Base-by-base conservation (phyloP, 208 protist genomes). In the Acanthamoeba rhysodes region DNA sequence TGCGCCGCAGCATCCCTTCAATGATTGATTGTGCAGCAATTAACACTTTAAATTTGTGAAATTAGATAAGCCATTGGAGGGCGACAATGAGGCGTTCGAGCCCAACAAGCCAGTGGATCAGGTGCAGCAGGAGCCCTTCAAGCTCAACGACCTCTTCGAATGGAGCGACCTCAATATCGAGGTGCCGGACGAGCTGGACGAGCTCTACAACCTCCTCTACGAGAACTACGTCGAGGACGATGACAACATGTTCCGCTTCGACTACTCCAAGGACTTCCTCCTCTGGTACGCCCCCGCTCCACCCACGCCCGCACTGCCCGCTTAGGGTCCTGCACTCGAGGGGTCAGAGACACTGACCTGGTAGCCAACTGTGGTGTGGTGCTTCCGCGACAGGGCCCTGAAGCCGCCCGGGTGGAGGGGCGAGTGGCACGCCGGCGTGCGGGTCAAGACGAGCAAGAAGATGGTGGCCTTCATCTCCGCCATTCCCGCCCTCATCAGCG, bases 211-310 rank as follows among this genome's bases (percentile, higher is more conserved):
- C 62, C 98, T 99, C 10, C 98, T 99, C 20, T 98, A 98, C 16
- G 98, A 99, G 70, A 99, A 99, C 96, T 99, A 99, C 96, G 99
- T 99, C 10, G 99, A 99, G 96, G 99, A 99, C 95, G 98, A 99
- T 92, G 98, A 99, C 85, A 98, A 98, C 95, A 99, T 99, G 98
- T 99, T 99, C 97, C 99, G 99, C 80, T 99, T 99, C 96, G 99
- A 99, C 82, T 99, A 99, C 96, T 99, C 99, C n/a, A 57, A 97
- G 57, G 97, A 98, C 45, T 99, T 99, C 95, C 96, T 99, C 10
- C 97, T 96, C 37, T 99, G 99, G 99, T 97, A 41, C 41, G 4
- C 48, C 27, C 18, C 27, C 45, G 32, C 29, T 4, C 29, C 10
- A 16, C 29, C 29, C 55, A 24, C 55, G 55, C 55, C 5, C 55